Evolutionary conservation across 2,329 filamentous ascomycete genomes (phyloP), one percentile per base, ranked within the genome.

Genomic region (Exserohilum turcica): DNA sequence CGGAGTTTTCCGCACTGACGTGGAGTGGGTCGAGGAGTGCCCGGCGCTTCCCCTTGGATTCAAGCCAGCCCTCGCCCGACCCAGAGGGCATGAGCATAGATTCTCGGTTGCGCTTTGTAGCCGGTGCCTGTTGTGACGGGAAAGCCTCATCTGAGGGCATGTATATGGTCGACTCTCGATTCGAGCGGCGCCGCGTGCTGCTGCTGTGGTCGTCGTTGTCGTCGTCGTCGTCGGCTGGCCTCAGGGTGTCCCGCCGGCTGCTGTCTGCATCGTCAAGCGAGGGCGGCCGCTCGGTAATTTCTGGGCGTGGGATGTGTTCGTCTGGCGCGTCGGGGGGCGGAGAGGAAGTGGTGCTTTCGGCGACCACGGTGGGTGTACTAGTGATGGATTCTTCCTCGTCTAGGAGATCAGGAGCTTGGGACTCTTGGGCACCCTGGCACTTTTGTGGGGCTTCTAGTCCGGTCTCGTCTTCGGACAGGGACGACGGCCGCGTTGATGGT

Each of bases 21-120:
- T 76, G 69, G 12, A 77, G 61, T 19, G 76, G 72, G 48, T 78
- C 76, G 21, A 77, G 66, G n/a, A 74, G 48, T 6, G 71, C 70
- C 16, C 73, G 70, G 28, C 77, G 72, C 56, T 74, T 75, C 48
- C 75, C 74, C 52, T 74, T 70, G 13, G 56, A 56, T 35, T 73
- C 68, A 19, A 65, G 59, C 55, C 60, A 67, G 51, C 66, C 66
- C 19, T 66, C 57, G 16, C 65, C 50, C 43, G 65, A 68, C 24
- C 62, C 43, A 1, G 53, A 43, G 6, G 68, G 56, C 38, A 65
- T 51, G 15, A 68, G 60, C 56, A 71, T 63, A 13, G 71, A 72
- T 45, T 68, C 69, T 29, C 66, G 57, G 42, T 68, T 70, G 39
- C 57, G 58, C 31, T 59, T 62, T 53, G 59, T 66, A 21, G 43